Evolutionary conservation across 2,329 filamentous ascomycete species (phyloP).

Genomic region (Exserohilum rostratum): DNA sequence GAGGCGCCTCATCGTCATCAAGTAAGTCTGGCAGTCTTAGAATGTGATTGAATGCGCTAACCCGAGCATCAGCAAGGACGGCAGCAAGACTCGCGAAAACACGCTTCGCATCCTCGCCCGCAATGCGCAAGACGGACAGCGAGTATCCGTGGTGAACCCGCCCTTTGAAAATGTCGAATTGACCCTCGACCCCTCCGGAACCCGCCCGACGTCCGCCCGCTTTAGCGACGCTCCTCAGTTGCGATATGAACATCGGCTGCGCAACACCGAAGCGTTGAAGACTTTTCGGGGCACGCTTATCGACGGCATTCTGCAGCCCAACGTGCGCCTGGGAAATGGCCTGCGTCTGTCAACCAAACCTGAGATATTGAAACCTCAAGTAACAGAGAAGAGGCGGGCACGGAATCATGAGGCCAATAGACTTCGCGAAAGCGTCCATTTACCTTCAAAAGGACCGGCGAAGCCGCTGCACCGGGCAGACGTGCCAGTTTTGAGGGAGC

Average conservation of each 20-base stretch:
- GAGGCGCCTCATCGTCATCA: constrained; percentile 19
- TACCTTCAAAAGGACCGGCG: background rate
- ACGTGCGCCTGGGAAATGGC: constrained; percentile 26
- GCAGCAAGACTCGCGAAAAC: background rate
- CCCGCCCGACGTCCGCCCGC: constrained; percentile 4
- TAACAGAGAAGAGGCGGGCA: constrained; percentile 1
- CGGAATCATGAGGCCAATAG: background rate
- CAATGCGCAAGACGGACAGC: constrained; percentile 16
- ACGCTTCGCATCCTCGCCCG: constrained; percentile 13
- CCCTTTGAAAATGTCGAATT: constrained; percentile 17
- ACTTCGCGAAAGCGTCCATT: background rate
- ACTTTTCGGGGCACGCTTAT: constrained; percentile 29
- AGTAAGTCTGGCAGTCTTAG: constrained; percentile 9
- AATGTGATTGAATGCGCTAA: background rate
- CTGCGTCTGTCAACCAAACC: constrained; percentile 10
- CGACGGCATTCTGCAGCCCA: constrained; percentile 27
- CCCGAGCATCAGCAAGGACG: constrained; percentile 7
- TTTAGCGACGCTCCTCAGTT: constrained; percentile 6
- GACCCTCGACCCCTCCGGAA: constrained; percentile 1
- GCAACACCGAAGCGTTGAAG: constrained; percentile 9
- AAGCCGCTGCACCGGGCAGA: background rate
- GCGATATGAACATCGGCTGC: background rate
- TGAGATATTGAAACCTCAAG: constrained; percentile 1
- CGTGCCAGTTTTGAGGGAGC: background rate
- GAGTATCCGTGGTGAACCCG: constrained; percentile 3